Evolutionary conservation across 805 yeast species (phyloP).

Genomic region (Sugiyamaella smithiae): DNA sequence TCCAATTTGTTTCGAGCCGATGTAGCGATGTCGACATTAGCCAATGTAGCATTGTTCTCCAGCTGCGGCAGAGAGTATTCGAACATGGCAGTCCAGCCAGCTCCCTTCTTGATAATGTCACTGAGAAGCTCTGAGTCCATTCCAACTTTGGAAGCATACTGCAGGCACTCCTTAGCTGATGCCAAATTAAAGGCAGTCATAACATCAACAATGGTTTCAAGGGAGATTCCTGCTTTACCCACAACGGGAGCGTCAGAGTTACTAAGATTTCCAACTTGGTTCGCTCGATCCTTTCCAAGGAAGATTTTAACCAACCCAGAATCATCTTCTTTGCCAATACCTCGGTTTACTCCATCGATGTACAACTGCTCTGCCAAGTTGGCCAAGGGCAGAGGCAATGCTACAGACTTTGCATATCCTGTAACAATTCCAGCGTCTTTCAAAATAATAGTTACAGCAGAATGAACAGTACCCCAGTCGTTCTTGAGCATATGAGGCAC

Average conservation of each 20-base stretch:
- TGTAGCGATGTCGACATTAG: neutral
- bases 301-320: constrained; percentile 11
- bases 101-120: constrained; percentile 13
- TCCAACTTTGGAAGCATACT: constrained; percentile 9
- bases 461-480: constrained; percentile 12
- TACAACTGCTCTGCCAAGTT: constrained; percentile 13
- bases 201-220: constrained; percentile 8
- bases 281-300: constrained; percentile 1
- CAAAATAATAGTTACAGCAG: constrained; percentile 11
- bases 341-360: constrained; percentile 2
- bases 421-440: constrained; percentile 15
- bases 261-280: constrained; percentile 6
- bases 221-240: constrained; percentile 4
- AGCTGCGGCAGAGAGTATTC: constrained; percentile 1
- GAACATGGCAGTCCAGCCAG: constrained; percentile 10
- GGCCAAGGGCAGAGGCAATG: constrained; percentile 9
- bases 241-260: neutral
- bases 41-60: neutral
- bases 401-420: constrained; percentile 8
- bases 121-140: constrained; percentile 5
- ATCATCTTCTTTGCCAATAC: constrained; percentile 9
- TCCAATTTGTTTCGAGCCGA: constrained; percentile 4
- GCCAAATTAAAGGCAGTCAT: constrained; percentile 8
- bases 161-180: constrained; percentile 11
- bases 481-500: constrained; percentile 14